phyloP scores from a whole-genome alignment of 169 alveolate species.

The Cryptosporidium ubiquitum region DNA sequence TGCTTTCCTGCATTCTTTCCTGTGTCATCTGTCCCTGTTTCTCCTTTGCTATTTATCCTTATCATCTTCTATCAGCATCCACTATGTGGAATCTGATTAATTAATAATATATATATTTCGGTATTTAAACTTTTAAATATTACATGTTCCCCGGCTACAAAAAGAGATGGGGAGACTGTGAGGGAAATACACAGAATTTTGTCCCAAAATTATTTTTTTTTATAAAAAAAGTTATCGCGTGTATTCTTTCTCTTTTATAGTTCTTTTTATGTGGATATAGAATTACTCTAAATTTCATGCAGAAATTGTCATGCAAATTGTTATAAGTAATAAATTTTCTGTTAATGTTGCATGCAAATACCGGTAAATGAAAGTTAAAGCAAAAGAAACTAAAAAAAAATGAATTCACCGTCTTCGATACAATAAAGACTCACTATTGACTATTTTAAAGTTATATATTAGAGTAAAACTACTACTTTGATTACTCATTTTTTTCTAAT shows the following conservation, averaged over 20 bases:
- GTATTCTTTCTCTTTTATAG: not conserved
- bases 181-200: conserved; percentile 17
- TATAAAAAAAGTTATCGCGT: not conserved
- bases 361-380: not conserved
- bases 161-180: conserved; percentile 8
- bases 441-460: not conserved
- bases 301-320: not conserved
- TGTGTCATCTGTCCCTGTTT: not conserved
- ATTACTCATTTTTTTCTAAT: not conserved
- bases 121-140: not conserved
- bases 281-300: not conserved
- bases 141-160: conserved; percentile 9
- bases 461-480: not conserved
- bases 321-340: not conserved
- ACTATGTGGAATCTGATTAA: not conserved
- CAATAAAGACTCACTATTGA: not conserved
- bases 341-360: not conserved
- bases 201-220: not conserved
- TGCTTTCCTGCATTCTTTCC: not conserved
- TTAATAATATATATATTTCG: not conserved
- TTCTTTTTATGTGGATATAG: not conserved
- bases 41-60: not conserved
- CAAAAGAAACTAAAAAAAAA: not conserved
- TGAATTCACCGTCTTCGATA: not conserved
- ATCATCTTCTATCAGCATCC: conserved; percentile 29